phyloP scores from a whole-genome alignment of 768 basidiomycete genomes.

The Boletus subcaerulescens region DNA sequence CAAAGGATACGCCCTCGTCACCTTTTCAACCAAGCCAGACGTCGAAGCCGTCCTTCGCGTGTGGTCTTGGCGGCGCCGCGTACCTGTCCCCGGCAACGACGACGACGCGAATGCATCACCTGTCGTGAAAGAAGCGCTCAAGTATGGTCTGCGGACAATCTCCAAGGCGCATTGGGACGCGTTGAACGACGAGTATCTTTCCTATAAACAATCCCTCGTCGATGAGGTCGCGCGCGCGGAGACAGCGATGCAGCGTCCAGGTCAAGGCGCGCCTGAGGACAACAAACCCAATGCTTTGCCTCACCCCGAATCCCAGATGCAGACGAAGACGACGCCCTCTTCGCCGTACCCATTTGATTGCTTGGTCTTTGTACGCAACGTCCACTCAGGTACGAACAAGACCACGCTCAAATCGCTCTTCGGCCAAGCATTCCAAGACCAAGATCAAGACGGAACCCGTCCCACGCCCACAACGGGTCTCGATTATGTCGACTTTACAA shows the following conservation, averaged over 20 bases:
- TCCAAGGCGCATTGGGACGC: constrained; percentile 60
- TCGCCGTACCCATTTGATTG: constrained; percentile 61
- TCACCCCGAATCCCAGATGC: not conserved
- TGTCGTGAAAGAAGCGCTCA: constrained; percentile 43
- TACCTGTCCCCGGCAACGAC: not conserved
- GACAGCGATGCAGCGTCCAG: not conserved
- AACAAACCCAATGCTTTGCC: not conserved
- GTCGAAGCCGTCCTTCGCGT: constrained; percentile 39
- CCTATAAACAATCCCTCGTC: constrained; percentile 54
- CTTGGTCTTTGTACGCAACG: constrained; percentile 65
- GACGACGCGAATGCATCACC: not conserved
- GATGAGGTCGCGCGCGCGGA: constrained; percentile 37
- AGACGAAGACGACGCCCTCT: constrained; percentile 5
- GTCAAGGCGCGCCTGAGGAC: not conserved
- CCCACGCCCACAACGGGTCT: constrained; percentile 33
- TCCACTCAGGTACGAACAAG: constrained; percentile 78
- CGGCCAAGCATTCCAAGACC: constrained; percentile 35
- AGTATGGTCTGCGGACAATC: constrained; percentile 58
- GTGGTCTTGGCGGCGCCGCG: constrained; percentile 55
- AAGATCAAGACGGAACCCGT: not conserved
- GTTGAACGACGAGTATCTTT: constrained; percentile 67
- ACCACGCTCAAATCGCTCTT: constrained; percentile 69
- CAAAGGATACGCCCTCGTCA: constrained; percentile 77
- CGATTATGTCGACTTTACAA: constrained; percentile 79
- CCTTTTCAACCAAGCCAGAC: constrained; percentile 42